Evolutionary conservation across 257 asterid genomes (phyloP).

Genomic region (Solanum sejunctum): DNA sequence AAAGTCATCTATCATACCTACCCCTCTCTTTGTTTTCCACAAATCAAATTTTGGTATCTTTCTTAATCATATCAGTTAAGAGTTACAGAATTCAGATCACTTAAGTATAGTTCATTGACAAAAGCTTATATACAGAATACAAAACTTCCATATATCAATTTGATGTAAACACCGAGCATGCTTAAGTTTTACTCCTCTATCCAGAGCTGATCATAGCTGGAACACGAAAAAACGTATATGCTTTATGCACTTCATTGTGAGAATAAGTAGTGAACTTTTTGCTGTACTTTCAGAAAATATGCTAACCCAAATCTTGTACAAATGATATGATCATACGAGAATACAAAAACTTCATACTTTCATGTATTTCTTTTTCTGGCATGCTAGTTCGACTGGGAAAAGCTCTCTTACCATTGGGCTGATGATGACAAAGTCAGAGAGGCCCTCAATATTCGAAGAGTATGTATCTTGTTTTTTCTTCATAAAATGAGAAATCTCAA

Average conservation of each 20-base stretch:
- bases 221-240: neutral
- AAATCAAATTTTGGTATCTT: neutral
- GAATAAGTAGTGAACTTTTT: neutral
- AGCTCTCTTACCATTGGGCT: neutral
- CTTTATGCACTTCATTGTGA: neutral
- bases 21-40: neutral
- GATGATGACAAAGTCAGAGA: neutral
- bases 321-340: too few species aligned
- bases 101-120: neutral
- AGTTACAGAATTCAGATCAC: neutral
- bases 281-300: neutral
- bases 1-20: neutral
- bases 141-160: neutral
- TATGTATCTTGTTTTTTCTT: neutral
- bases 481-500: neutral
- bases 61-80: neutral
- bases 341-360: neutral
- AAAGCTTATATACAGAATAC: neutral
- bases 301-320: neutral
- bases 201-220: too few species aligned
- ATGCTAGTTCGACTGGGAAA: neutral
- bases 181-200: neutral
- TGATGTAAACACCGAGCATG: neutral
- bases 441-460: slow-evolving; percentile 1
- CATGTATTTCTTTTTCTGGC: neutral